Evolutionary conservation across 345 rosid species (phyloP), one percentile per base, ranked within the genome.

Genomic region (Boechera stricta): DNA sequence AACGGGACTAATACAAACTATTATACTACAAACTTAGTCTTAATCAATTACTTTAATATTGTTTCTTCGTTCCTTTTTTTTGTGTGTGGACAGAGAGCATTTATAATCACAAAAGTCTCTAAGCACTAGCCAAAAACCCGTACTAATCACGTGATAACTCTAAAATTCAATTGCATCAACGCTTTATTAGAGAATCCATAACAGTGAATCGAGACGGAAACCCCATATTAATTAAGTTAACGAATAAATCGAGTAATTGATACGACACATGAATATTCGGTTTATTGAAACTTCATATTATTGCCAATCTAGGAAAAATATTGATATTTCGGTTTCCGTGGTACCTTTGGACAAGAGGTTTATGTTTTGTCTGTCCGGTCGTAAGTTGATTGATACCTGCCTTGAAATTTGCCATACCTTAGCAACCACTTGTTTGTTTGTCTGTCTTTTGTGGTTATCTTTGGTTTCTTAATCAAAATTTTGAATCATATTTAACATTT

Each of bases 331-430:
- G 18, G 65, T 52, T 76, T 79, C 82, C 75, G 71, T 73, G 71
- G 82, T 79, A 67, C 71, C 74, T 73, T 73, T 67, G 42, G 70
- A 72, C 70, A 41, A 67, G 82, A 26, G 32, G 56, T 72, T 35
- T 64, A 44, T 49, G 68, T 57, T 72, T 28, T 57, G 81, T 70
- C 68, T 64, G 29, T 54, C 52, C 33, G 45, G 61, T 77, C 54
- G 21, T 61, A 67, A 73, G 74, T 73, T 73, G 78, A 73, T 73
- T 60, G 78, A 79, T 69, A 67, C 74, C 74, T 67, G 71, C 52
- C 65, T 44, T 61, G 35, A 67, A 41, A 66, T 58, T 65, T 77
- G 75, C 33, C 62, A 12, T 36, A 26, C 60, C 45, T 67, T 73
- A 16, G 68, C 49, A 65, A 67, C 61, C 66, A 73, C 74, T 79